Conservation (phyloP, 2,329 filamentous ascomycete species). For the Acrocalymma vagum region DNA sequence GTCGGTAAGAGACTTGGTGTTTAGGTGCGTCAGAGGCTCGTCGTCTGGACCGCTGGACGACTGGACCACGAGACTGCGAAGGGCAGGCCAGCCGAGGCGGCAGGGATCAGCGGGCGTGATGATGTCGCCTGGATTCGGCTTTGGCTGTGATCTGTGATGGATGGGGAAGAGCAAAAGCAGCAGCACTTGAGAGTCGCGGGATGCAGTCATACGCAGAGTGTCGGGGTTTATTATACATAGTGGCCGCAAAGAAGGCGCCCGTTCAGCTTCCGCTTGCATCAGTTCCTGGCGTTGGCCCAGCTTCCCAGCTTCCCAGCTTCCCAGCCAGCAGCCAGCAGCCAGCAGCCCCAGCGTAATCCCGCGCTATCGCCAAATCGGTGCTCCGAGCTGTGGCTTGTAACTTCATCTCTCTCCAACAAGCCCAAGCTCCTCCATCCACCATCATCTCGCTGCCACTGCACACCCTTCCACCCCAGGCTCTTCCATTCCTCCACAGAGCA, state of each 20-base stretch:
- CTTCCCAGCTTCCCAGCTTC: no score
- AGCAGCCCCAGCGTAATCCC: conserved; percentile 19
- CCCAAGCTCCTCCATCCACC: conserved; percentile 32
- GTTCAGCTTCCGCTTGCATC: conserved; percentile 7
- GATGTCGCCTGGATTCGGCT: conserved; percentile 28
- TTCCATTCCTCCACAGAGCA: conserved; percentile 8
- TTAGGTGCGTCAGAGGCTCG: conserved; percentile 10
- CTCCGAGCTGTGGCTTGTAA: conserved; percentile 30
- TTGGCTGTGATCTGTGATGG: conserved; percentile 4
- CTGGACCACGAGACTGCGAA: conserved; percentile 35
- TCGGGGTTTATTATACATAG: conserved; percentile 2
- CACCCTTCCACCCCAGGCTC: conserved; percentile 11
- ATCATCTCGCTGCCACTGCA: conserved; percentile 19
- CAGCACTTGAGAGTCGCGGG: no score
- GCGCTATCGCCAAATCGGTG: conserved; percentile 28
- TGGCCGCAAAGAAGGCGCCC: conserved; percentile 5
- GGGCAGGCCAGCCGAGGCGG: conserved; percentile 32
- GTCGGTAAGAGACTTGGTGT: conserved; percentile 9
- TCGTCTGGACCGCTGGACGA: no score
- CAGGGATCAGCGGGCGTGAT: conserved; percentile 42
- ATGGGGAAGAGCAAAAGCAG: no score
- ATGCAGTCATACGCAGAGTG: not conserved
- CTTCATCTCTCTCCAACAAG: conserved; percentile 21
- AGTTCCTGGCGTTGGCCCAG: conserved; percentile 8
- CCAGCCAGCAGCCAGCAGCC: no score